A percentile compares a stretch with the other conserved stretches of the same genome.
phyloP scores from a whole-genome alignment of 345 rosid species.

The Camelina laxa region DNA sequence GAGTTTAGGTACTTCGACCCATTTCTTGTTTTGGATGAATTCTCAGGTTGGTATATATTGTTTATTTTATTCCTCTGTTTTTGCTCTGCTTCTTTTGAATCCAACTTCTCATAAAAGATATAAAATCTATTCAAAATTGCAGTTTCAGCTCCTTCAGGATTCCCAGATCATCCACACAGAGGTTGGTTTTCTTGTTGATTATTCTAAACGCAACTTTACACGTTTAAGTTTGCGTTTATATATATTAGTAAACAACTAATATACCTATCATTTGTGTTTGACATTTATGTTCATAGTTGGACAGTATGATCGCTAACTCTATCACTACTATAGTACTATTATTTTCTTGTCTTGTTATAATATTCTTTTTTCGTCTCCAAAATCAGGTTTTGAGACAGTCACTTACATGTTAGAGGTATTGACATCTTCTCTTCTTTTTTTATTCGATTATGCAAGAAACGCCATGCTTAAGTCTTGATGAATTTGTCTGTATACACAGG shows the following conservation, averaged over 20 bases:
- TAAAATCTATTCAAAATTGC: slow-evolving; percentile 22
- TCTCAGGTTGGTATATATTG: slow-evolving; percentile 59
- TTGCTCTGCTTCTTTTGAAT: slow-evolving; percentile 17
- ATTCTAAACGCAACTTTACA: neutral
- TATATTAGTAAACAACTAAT: neutral
- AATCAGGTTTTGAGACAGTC: slow-evolving; percentile 94
- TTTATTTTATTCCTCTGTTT: slow-evolving; percentile 18
- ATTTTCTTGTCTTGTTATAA: neutral
- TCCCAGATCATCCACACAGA: slow-evolving; percentile 98
- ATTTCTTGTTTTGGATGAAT: slow-evolving; percentile 83
- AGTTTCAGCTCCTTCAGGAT: slow-evolving; percentile 89
- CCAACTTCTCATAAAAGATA: neutral
- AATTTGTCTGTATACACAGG: slow-evolving; percentile 44
- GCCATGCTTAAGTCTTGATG: neutral
- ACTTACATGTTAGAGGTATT: slow-evolving; percentile 94
- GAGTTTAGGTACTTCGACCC: slow-evolving; percentile 89
- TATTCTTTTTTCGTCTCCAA: neutral
- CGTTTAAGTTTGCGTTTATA: slow-evolving; percentile 23
- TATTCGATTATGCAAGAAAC: neutral
- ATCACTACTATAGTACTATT: neutral
- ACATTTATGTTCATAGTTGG: neutral
- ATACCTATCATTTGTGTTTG: neutral
- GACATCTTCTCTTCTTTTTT: slow-evolving; percentile 3
- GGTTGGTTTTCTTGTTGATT: slow-evolving; percentile 44
- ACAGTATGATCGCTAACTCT: neutral